phyloP scores from a whole-genome alignment of 371 early-diverging fungal species.

The Mortierella sp. region DNA sequence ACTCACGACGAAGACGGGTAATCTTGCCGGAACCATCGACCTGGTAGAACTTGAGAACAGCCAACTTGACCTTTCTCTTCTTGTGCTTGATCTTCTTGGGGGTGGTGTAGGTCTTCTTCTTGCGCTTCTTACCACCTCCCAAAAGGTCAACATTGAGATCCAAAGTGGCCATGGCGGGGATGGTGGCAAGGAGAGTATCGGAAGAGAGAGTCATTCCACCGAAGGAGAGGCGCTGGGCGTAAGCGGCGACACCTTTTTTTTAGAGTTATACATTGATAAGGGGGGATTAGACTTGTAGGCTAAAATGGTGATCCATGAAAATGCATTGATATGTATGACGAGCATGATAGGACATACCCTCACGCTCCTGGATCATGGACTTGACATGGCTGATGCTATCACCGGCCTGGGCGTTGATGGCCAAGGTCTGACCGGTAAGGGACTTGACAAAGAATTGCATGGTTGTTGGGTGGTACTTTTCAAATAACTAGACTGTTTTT shows the following conservation, averaged over 20 bases:
- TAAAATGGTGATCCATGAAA: not conserved
- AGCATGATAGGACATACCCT: conserved; percentile 63
- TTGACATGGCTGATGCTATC: conserved; percentile 88
- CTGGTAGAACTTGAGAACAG: conserved; percentile 98
- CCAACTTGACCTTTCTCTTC: conserved; percentile 98
- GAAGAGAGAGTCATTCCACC: conserved; percentile 94
- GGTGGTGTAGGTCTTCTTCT: conserved; percentile 99
- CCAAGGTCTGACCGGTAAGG: conserved; percentile 82
- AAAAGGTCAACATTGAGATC: conserved; percentile 82
- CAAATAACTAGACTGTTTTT: conserved; percentile 59
- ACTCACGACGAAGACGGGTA: conserved; percentile 97
- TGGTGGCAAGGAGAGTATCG: conserved; percentile 85
- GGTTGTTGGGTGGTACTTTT: conserved; percentile 39
- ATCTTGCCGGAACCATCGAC: conserved; percentile 97
- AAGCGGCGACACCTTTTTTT: conserved; percentile 83
- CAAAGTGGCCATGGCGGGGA: conserved; percentile 92
- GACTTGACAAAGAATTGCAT: conserved; percentile 95
- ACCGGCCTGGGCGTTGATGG: conserved; percentile 79
- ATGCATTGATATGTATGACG: not conserved
- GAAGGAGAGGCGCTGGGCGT: conserved; percentile 94
- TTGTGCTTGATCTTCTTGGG: conserved; percentile 99
- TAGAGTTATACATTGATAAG: not conserved
- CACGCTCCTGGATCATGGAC: conserved; percentile 92
- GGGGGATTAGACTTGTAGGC: not conserved
- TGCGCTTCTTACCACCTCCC: conserved; percentile 98